Evolutionary conservation across 495 filamentous ascomycete species (phyloP).

Genomic region (Cercophora scortea): DNA sequence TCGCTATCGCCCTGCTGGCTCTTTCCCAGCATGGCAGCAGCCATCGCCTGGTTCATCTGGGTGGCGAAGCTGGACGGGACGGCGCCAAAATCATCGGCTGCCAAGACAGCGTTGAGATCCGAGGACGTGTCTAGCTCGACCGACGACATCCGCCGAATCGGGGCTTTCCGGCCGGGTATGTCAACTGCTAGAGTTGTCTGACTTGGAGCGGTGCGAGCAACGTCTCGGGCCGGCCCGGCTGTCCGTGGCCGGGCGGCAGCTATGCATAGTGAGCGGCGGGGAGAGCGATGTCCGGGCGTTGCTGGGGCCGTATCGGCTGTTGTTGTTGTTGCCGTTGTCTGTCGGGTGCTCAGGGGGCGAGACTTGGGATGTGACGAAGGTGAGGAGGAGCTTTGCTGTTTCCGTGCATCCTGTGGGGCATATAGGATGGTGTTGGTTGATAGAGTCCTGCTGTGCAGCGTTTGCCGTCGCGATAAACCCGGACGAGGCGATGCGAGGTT

Average conservation of each 20-base stretch:
- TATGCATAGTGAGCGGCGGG: conserved; percentile 35
- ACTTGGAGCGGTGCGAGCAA: conserved; percentile 40
- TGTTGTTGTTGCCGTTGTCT: conserved; percentile 11
- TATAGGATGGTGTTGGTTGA: conserved; percentile 77
- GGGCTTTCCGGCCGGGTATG: conserved; percentile 12
- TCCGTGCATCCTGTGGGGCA: conserved; percentile 39
- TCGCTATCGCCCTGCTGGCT: conserved; percentile 47
- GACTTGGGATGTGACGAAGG: conserved; percentile 14
- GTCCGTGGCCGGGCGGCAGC: conserved; percentile 37
- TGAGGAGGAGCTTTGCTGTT: conserved; percentile 39
- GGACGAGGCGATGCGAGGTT: conserved; percentile 23
- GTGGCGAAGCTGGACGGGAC: conserved; percentile 72
- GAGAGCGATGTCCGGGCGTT: conserved; percentile 34
- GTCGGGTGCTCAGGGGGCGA: conserved; percentile 26
- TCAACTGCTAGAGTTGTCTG: conserved; percentile 21
- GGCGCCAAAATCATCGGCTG: conserved; percentile 53
- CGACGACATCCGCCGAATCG: conserved; percentile 38
- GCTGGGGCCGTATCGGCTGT: conserved; percentile 21
- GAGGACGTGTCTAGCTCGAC: conserved; percentile 62
- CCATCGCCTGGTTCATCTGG: conserved; percentile 69
- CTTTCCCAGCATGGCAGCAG: conserved; percentile 37
- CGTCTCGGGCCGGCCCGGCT: conserved; percentile 37
- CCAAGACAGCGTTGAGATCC: conserved; percentile 50
- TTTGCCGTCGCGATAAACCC: conserved; percentile 22
- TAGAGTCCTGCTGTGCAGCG: conserved; percentile 52